Conservation (phyloP, 352 stramenopile genomes). For the Globisporangium takayamanum region DNA sequence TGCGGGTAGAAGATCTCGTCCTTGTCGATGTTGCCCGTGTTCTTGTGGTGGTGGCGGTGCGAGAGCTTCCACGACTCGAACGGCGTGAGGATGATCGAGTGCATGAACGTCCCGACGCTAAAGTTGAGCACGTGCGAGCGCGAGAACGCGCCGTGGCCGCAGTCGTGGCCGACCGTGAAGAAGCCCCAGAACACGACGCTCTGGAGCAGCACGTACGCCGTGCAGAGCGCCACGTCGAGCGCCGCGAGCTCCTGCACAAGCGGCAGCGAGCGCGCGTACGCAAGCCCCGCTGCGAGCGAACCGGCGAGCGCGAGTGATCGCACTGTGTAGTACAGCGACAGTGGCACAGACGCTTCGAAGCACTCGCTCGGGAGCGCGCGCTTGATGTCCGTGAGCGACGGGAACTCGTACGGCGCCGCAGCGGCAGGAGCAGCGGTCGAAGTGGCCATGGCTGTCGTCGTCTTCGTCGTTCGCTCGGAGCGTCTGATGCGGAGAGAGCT, state of each 20-base stretch:
- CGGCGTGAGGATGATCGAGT: constrained; percentile 77
- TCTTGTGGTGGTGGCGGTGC: constrained; percentile 83
- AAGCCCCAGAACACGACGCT: constrained; percentile 80
- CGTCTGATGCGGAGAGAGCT: not conserved
- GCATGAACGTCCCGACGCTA: constrained; percentile 60
- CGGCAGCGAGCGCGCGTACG: constrained; percentile 31
- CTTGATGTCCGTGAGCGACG: constrained; percentile 78
- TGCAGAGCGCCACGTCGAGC: constrained; percentile 42
- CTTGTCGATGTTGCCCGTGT: constrained; percentile 82
- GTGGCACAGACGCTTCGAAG: constrained; percentile 63
- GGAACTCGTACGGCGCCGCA: constrained; percentile 44
- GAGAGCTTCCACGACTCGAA: constrained; percentile 80
- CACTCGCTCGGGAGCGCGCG: constrained; percentile 57
- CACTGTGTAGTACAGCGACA: constrained; percentile 71
- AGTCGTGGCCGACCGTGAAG: constrained; percentile 80
- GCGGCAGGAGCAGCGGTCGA: constrained; percentile 17
- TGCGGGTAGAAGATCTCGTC: constrained; percentile 84
- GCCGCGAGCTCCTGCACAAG: constrained; percentile 25
- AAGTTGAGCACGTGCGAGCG: constrained; percentile 77
- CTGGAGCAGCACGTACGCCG: constrained; percentile 60
- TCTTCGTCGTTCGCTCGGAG: not conserved
- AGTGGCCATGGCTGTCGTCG: constrained; percentile 6
- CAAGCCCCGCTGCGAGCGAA: constrained; percentile 34
- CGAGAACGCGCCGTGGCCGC: constrained; percentile 74
- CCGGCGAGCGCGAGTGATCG: constrained; percentile 45